phyloP scores from a whole-genome alignment of 352 stramenopile genomes.

The Thraustotheca clavata region DNA sequence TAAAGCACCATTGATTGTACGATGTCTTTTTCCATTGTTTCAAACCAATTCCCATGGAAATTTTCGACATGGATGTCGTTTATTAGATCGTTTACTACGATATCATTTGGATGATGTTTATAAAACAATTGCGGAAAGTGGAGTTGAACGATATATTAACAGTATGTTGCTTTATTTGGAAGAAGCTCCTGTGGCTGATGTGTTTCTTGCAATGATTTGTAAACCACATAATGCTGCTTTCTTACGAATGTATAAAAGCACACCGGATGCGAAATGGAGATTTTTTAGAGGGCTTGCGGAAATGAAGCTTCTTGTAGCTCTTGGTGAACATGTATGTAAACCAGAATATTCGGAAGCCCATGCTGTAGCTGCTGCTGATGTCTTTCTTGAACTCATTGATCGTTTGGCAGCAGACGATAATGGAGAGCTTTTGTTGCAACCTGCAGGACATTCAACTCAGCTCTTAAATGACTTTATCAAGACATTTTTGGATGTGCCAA shows the following conservation, averaged over 20 bases:
- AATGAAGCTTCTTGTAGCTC: slow-evolving; percentile 81
- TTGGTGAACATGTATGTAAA: slow-evolving; percentile 72
- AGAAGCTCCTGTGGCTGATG: slow-evolving; percentile 72
- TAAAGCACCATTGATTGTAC: slow-evolving; percentile 69
- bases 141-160: slow-evolving; percentile 72
- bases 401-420: slow-evolving; percentile 83
- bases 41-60: slow-evolving; percentile 56
- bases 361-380: slow-evolving; percentile 72
- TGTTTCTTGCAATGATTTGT: slow-evolving; percentile 81
- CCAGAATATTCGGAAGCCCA: slow-evolving; percentile 52
- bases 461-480: slow-evolving; percentile 71
- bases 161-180: slow-evolving; percentile 75
- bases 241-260: slow-evolving; percentile 56
- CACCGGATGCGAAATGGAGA: slow-evolving; percentile 76
- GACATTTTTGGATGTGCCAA: slow-evolving; percentile 37
- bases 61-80: slow-evolving; percentile 78
- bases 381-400: slow-evolving; percentile 84
- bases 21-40: slow-evolving; percentile 76
- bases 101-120: slow-evolving; percentile 85
- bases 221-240: slow-evolving; percentile 69
- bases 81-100: slow-evolving; percentile 80
- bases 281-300: slow-evolving; percentile 82
- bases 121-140: slow-evolving; percentile 41
- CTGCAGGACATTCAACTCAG: slow-evolving; percentile 71
- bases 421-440: slow-evolving; percentile 80